phyloP scores from a whole-genome alignment of 257 asterid species.

The Oldenlandia corymbosa region DNA sequence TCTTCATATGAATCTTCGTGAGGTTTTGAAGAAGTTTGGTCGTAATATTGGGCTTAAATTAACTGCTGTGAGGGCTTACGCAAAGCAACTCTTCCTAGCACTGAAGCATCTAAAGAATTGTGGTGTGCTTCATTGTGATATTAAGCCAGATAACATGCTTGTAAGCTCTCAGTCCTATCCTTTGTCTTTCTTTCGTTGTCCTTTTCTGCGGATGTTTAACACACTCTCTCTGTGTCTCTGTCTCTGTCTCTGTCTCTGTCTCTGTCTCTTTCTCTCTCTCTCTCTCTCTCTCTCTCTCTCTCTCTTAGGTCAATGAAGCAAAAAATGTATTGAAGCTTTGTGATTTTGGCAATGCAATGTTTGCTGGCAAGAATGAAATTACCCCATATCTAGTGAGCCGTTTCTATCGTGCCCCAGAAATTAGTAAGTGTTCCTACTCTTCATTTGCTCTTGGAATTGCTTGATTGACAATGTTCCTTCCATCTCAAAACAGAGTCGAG shows the following conservation, averaged over 20 bases:
- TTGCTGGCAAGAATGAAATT: conserved; percentile 96
- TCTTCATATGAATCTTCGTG: conserved; percentile 99
- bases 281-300: background rate
- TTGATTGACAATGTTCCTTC: too few species aligned
- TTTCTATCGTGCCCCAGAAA: conserved; percentile 98
- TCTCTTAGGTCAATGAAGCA: conserved; percentile 78
- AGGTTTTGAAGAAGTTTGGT: conserved; percentile 95
- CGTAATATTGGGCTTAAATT: conserved; percentile 98
- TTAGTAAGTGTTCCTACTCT: conserved; percentile 52
- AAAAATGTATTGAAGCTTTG: conserved; percentile 90
- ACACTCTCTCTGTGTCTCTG: background rate
- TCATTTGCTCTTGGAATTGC: background rate
- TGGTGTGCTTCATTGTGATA: conserved; percentile 97
- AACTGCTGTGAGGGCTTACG: conserved; percentile 95
- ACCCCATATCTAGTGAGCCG: conserved; percentile 99
- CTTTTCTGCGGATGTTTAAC: background rate
- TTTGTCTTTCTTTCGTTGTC: background rate
- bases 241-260: conserved; percentile 1
- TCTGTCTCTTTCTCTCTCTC: background rate
- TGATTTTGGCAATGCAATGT: conserved; percentile 99
- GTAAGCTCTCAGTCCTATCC: conserved; percentile 36
- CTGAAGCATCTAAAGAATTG: conserved; percentile 89
- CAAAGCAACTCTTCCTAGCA: conserved; percentile 95
- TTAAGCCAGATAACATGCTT: conserved; percentile 98
- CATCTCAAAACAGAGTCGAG: too few species aligned